These are phyloP conservation scores for Cytidiella melzeri DNA, from an alignment of 768 basidiomycete genomes.

Conservation along the genomic window DNA sequence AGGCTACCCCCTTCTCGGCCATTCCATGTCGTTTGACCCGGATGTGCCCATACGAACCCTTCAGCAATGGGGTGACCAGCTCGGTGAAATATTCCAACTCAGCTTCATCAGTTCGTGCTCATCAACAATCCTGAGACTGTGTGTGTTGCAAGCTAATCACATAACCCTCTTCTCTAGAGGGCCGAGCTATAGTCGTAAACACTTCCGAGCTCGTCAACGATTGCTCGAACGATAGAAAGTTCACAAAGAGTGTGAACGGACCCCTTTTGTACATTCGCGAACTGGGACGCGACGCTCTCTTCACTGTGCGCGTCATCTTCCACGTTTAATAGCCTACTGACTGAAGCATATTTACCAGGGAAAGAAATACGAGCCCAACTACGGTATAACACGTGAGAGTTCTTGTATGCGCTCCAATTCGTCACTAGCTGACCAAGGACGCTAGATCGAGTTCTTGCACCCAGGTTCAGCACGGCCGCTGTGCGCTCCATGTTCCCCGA, in stretches of 20 bases:
- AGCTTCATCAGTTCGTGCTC: constrained; percentile 27
- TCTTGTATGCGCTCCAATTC: background rate
- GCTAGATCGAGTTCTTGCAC: constrained; percentile 34
- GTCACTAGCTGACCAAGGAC: background rate
- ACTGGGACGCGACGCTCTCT: constrained; percentile 36
- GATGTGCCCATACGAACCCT: constrained; percentile 33
- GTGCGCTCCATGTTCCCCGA: constrained; percentile 42
- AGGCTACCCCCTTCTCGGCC: constrained; percentile 36
- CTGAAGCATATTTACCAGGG: constrained; percentile 20
- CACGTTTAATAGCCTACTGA: background rate
- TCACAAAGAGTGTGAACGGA: constrained; percentile 33
- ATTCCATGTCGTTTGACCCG: constrained; percentile 29
- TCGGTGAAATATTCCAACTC: constrained; percentile 38
- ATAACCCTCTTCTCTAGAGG: background rate
- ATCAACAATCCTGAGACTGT: background rate
- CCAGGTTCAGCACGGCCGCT: constrained; percentile 35
- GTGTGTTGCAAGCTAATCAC: background rate
- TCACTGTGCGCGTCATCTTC: constrained; percentile 26
- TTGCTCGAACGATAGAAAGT: constrained; percentile 36
- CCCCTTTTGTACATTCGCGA: constrained; percentile 30
- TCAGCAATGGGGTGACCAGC: constrained; percentile 31
- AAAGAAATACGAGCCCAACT: constrained; percentile 37
- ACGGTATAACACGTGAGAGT: constrained; percentile 36
- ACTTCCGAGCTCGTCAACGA: constrained; percentile 35
- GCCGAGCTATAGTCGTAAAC: constrained; percentile 25